Evolutionary conservation across 768 basidiomycete genomes (phyloP), one percentile per base, ranked within the genome.

Genomic region (Clitopilus passeckerianus): DNA sequence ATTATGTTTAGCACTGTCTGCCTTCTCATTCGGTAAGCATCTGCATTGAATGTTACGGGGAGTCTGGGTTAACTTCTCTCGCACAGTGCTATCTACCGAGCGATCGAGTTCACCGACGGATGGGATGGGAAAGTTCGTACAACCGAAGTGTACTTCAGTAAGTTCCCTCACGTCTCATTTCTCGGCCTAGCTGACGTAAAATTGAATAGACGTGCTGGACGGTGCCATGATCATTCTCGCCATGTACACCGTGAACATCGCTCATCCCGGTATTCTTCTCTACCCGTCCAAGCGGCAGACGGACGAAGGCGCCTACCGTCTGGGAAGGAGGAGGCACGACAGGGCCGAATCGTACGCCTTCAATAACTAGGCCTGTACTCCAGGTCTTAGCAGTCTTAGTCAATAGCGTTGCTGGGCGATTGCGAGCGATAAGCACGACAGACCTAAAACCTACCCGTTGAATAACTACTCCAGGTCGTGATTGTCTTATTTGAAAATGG

Each of bases 81-180:
- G 55, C 7, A 6, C 58, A 84, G 80, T 33, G 73, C 79, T 20
- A 66, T 85, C 1, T 85, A 85, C 64, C 79, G 83, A 57, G 79
- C 76, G 3, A 73, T 81, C 59, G 82, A 84, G 68, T 72, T 85
- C 0, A 62, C 72, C 9, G 77, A 80, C 58, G 81, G 83, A 0
- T 85, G 82, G 82, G 66, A 64, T 23, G 83, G 84, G 8, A 67
- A 71, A 16, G 73, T 86, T 57, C 83, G 83, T 56, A 65, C 68
- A 1, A 82, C 79, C 0, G 68, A 86, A 64, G 56, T 78, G 5
- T 77, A 75, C 60, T 82, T 83, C 71, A 77, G 78, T 66, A 52
- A 30, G 69, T 65, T 5, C 37, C 22, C 10, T 27, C 27, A 46
- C 24, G 10, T 15, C 22, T 53, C 34, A 14, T 15, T 23, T n/a